Base-by-base conservation (phyloP, 495 filamentous ascomycete genomes). In the Penicillium nucicola region DNA sequence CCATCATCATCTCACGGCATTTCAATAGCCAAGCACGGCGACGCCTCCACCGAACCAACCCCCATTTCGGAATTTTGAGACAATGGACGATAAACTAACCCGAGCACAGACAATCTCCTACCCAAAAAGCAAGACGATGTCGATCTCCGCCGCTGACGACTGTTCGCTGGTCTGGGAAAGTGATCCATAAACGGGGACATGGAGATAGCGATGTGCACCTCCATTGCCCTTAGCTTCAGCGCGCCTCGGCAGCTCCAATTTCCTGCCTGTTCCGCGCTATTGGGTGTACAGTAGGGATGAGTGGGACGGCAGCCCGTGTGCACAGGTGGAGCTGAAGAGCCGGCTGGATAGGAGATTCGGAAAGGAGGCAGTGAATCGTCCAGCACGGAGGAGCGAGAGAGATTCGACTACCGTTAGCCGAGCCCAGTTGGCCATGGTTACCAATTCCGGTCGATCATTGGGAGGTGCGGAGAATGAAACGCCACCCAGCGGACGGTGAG, bases 201-300 rank as follows among this genome's bases (percentile, higher is more conserved):
- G n/a, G 12, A 35, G 43, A 34, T n/a, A 40, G 28, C 40, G 46
- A 48, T 48, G 37, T 48, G 37, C 46, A 41, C 35, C 22, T 15
- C 8, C 39, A 48, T 38, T 30, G 23, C 46, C 12, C 31, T 17
- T 45, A 45, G 19, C 19, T 45, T 45, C 19, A 17, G 4, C 28
- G 2, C 10, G 2, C 23, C 18, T n/a, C n/a, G n/a, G n/a, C n/a
- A n/a, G n/a, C n/a, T 33, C 45, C 31, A 34, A 34, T 35, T 23
- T 3, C 19, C 19, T 14, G 30, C n/a, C 15, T 7, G 5, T 33
- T 17, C n/a, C 10, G 25, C 35, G 45, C 46, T 48, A 41, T 15
- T 18, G 15, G 25, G 25, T 4, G 10, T 28, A 28, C 20, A 22
- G 2, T 5, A 22, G 5, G 5, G 20, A 22, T n/a, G n/a, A 31